Conservation (phyloP, 2,329 filamentous ascomycete species). For the Fusarium sp. region DNA sequence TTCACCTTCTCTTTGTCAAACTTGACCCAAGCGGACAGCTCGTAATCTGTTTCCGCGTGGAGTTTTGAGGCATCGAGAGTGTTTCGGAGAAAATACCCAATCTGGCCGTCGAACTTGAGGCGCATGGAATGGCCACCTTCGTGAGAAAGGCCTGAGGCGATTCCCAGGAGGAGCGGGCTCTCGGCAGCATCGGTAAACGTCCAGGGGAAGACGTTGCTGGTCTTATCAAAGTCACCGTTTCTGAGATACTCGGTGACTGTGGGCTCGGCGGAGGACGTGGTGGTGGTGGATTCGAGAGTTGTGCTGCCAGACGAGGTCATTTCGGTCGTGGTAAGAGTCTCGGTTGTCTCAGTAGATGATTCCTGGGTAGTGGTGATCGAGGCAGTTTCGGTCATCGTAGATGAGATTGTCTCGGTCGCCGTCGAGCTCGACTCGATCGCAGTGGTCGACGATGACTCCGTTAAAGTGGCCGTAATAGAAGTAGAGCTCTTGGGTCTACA, state of each 20-base stretch:
- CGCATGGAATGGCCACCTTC: constrained; percentile 3
- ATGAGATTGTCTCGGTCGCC: not conserved
- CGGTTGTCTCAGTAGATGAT: not conserved
- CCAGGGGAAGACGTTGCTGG: not conserved
- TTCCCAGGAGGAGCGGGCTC: not conserved
- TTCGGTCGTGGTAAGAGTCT: not conserved
- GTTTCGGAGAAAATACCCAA: not conserved
- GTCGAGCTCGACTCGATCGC: no score
- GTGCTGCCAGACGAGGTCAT: not conserved
- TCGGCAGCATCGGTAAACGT: not conserved
- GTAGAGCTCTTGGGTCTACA: not conserved
- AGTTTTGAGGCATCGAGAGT: not conserved
- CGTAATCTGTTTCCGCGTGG: not conserved
- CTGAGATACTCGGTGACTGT: not conserved
- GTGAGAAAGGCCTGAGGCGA: not conserved
- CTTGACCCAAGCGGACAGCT: not conserved
- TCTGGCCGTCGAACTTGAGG: not conserved
- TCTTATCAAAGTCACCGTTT: not conserved
- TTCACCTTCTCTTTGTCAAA: not conserved
- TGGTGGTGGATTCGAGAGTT: not conserved
- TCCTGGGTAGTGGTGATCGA: not conserved
- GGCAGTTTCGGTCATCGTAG: not conserved
- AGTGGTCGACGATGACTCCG: not conserved
- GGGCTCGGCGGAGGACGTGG: not conserved
- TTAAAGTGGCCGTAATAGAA: not conserved